phyloP scores from a whole-genome alignment of 306 rosid genomes.

The Casuarina glauca region DNA sequence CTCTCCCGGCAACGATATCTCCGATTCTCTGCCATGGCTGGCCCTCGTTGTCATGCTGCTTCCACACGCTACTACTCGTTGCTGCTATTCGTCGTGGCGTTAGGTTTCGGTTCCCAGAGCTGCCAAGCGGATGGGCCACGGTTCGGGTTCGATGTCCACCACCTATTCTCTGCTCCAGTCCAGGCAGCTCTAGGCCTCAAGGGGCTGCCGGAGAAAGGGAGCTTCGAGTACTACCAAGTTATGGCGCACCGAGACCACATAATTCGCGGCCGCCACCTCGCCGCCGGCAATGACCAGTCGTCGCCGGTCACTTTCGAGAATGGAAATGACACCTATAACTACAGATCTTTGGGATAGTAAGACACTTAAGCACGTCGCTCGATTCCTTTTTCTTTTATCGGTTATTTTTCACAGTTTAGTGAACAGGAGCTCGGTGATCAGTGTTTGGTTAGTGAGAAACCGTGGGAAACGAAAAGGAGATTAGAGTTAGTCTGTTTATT shows the following conservation, averaged over 20 bases:
- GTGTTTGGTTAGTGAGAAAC: too few relatives aligned
- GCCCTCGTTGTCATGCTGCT: neutral
- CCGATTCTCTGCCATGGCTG: conserved; percentile 28
- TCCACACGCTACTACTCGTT: neutral
- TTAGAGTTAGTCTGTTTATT: too few relatives aligned
- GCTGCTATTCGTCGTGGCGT: neutral
- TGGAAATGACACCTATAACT: conserved; percentile 47
- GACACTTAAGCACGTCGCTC: neutral
- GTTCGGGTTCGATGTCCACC: conserved; percentile 69
- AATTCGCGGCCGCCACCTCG: conserved; percentile 64
- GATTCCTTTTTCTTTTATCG: neutral
- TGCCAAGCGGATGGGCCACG: conserved; percentile 37
- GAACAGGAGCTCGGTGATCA: too few relatives aligned
- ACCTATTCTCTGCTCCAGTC: conserved; percentile 70
- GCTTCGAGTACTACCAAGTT: conserved; percentile 54
- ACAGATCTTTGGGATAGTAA: conserved; percentile 59
- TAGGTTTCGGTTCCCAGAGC: conserved; percentile 27
- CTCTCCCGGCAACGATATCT: too few relatives aligned
- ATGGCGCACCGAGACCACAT: conserved; percentile 64
- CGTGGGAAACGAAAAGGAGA: too few relatives aligned
- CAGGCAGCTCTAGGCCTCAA: conserved; percentile 49
- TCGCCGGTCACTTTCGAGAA: conserved; percentile 43
- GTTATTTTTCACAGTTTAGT: too few relatives aligned
- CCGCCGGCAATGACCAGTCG: conserved; percentile 20
- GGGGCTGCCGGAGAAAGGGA: conserved; percentile 60